phyloP scores from a whole-genome alignment of 768 basidiomycete genomes.

The Cyclocybe cylindracea region DNA sequence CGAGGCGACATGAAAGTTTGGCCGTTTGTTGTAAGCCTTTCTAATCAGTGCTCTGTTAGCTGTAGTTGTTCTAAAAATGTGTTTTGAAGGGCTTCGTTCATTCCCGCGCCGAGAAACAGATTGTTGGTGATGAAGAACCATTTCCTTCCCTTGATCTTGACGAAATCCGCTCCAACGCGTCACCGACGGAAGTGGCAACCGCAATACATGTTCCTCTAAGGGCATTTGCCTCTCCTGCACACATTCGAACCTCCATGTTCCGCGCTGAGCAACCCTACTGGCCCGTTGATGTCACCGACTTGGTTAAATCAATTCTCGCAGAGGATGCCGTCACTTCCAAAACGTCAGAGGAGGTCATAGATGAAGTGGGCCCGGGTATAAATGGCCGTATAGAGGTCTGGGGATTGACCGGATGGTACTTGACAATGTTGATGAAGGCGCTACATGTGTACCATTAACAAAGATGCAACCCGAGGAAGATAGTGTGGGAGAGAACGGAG shows the following conservation, averaged over 20 bases:
- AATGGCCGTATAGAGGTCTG: conserved; percentile 67
- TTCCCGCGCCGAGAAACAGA: conserved; percentile 7
- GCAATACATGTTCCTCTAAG: conserved; percentile 72
- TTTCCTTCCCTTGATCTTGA: conserved; percentile 62
- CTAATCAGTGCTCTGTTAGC: neutral
- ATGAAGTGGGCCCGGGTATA: conserved; percentile 43
- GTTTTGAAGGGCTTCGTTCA: conserved; percentile 30
- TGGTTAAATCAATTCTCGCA: conserved; percentile 31
- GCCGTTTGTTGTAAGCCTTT: conserved; percentile 69
- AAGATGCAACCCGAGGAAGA: conserved; percentile 1
- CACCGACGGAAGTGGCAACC: conserved; percentile 64
- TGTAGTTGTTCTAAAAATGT: conserved; percentile 1
- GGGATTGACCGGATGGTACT: conserved; percentile 86
- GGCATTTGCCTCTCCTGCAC: conserved; percentile 45
- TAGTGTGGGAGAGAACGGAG: neutral
- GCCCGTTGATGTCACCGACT: conserved; percentile 67
- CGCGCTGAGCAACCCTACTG: conserved; percentile 61
- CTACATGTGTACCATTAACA: conserved; percentile 46
- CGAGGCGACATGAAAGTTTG: conserved; percentile 64
- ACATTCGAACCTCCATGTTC: conserved; percentile 55
- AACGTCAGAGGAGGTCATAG: conserved; percentile 32
- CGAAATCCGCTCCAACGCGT: conserved; percentile 44
- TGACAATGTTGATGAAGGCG: conserved; percentile 59
- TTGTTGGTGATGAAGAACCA: conserved; percentile 38
- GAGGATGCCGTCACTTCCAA: conserved; percentile 28